Evolutionary conservation across 1,139 yeast genomes (phyloP), one percentile per base, ranked within the genome.

Genomic region (Hyphopichia fennica): DNA sequence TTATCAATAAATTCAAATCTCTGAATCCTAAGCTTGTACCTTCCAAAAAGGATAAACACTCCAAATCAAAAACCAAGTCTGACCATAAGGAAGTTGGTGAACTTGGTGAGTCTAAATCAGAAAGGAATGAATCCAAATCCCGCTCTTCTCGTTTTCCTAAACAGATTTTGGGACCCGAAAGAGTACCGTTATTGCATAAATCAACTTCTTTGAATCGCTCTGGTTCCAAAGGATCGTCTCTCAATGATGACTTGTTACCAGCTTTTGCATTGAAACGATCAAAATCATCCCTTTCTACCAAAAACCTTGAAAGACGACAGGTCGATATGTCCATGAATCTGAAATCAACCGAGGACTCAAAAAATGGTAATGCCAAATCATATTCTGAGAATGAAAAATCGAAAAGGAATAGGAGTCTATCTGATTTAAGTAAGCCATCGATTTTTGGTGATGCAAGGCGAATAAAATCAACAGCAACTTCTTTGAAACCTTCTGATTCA

Each of bases 1-100:
- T 79, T n/a, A 63, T 79, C 6, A 71, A 68, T 30, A 76, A 72
- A 43, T 63, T 80, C 41, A 80, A 78, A 45, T 78, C 77, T 6
- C 77, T 75, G 57, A 64, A 65, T 45, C 56, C 78, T 56, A 65
- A 70, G 41, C 42, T 62, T 10, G 45, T 44, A 15, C 16, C 45
- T 10, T n/a, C n/a, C n/a, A 31, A 36, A 16, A 33, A 45, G 37
- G 17, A 39, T 28, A 25, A 38, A 17, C 41, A 25, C 17, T 19
- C 36, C 18, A 31, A 42, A 29, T 45, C 37, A 39, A 35, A 35
- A 27, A 28, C 35, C 19, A 31, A 39, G 27, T 27, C 32, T 18
- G 34, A 32, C 15, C 15, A 30, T 15, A 25, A 23, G 14, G 14
- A 10, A 20, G 14, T 5, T 22, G 25, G 17, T 19, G 13, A 18